A percentile compares a stretch with the other conserved stretches of the same genome.
Evolutionary conservation across 768 basidiomycete genomes (phyloP).

Genomic region (Psilocybe tampanensis): DNA sequence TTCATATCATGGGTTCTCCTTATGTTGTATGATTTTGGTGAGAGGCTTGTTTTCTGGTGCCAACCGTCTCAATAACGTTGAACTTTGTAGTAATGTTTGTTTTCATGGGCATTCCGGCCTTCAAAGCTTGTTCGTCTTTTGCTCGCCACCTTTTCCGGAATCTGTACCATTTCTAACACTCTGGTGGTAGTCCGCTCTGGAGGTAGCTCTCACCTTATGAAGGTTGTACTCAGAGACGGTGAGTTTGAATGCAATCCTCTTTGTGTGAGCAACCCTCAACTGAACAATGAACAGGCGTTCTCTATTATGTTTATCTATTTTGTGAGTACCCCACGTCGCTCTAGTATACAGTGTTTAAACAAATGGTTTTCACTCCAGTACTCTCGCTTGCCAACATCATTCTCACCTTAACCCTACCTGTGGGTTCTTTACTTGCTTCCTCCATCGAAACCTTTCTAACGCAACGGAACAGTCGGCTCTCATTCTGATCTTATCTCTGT

Average conservation of each 20-base stretch:
- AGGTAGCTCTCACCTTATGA: conserved; percentile 6
- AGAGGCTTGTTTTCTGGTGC: neutral
- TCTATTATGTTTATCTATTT: conserved; percentile 9
- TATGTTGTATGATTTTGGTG: conserved; percentile 14
- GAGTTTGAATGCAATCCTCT: neutral
- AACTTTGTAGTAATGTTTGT: conserved; percentile 12
- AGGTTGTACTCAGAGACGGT: conserved; percentile 13
- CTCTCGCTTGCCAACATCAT: conserved; percentile 2
- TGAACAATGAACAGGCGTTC: neutral
- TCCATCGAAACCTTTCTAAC: neutral
- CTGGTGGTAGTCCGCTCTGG: conserved; percentile 2
- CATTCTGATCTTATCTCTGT: conserved; percentile 2
- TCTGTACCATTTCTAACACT: neutral
- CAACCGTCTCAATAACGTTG: neutral
- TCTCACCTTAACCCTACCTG: conserved; percentile 1
- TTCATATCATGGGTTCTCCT: conserved; percentile 17
- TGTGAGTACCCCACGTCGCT: neutral
- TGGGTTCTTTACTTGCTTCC: neutral
- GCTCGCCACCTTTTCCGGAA: neutral
- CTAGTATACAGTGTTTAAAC: neutral
- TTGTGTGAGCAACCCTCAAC: neutral
- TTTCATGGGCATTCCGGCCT: conserved; percentile 13
- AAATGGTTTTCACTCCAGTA: neutral
- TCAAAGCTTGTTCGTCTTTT: conserved; percentile 8
- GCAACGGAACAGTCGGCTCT: neutral